phyloP scores from a whole-genome alignment of 495 filamentous ascomycete genomes.

The Neohortaea acidophila region DNA sequence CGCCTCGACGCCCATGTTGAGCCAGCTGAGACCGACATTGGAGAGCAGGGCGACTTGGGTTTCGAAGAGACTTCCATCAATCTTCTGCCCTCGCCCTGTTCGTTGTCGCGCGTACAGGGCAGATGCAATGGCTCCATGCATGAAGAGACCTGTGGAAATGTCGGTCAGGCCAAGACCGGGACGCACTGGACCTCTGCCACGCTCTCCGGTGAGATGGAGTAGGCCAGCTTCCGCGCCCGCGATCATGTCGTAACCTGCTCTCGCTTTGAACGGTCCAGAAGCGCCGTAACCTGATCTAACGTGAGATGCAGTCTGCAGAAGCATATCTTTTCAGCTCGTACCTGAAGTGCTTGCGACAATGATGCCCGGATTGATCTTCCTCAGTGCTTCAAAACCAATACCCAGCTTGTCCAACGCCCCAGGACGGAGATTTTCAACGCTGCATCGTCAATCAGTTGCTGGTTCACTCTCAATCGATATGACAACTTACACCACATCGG shows the following conservation, averaged over 20 bases:
- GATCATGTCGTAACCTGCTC: constrained; percentile 18
- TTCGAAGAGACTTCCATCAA: constrained; percentile 21
- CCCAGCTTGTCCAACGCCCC: constrained; percentile 15
- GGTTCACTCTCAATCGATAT: not conserved
- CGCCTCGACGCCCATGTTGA: constrained; percentile 17
- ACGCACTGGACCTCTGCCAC: constrained; percentile 18
- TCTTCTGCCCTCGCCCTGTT: constrained; percentile 21
- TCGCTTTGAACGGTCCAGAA: constrained; percentile 17
- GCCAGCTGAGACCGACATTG: constrained; percentile 16
- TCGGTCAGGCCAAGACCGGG: constrained; percentile 20
- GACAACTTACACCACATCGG: constrained; percentile 17
- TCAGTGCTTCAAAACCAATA: constrained; percentile 16
- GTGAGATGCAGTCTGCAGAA: too few species aligned
- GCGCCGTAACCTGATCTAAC: constrained; percentile 15
- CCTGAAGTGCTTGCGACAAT: constrained; percentile 19
- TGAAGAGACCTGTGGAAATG: constrained; percentile 21
- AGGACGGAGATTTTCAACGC: constrained; percentile 20
- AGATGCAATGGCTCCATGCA: constrained; percentile 16
- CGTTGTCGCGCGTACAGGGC: constrained; percentile 15
- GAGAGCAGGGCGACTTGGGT: constrained; percentile 18
- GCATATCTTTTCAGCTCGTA: too few species aligned
- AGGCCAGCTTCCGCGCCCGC: constrained; percentile 18
- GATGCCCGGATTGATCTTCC: constrained; percentile 14
- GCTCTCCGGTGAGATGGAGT: constrained; percentile 21
- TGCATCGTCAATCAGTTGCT: not conserved